Evolutionary conservation across 768 basidiomycete species (phyloP).

Genomic region (Xerocomellus amylosporus): DNA sequence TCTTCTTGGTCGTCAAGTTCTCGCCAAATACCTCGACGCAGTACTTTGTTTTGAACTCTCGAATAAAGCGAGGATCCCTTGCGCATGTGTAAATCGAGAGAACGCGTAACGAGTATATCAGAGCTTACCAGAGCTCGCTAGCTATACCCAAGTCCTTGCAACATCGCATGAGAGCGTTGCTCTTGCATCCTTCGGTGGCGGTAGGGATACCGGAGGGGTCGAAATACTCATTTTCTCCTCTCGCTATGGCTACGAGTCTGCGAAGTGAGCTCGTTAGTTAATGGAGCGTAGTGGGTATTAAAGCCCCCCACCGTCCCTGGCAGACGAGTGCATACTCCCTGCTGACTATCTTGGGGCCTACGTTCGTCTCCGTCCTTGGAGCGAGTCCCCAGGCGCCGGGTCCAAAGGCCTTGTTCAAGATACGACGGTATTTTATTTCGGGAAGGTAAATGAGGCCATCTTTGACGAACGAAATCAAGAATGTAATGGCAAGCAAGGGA

Average conservation of each 20-base stretch:
- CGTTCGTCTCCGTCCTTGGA: conserved; percentile 88
- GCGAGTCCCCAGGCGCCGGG: conserved; percentile 98
- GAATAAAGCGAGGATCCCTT: conserved; percentile 96
- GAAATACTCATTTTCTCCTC: conserved; percentile 97
- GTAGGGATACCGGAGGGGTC: conserved; percentile 88
- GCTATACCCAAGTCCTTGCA: conserved; percentile 96
- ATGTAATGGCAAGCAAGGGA: too few relatives aligned
- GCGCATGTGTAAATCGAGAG: background rate
- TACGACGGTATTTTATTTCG: conserved; percentile 93
- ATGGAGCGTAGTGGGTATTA: background rate
- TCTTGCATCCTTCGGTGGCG: conserved; percentile 92
- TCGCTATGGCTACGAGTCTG: conserved; percentile 85
- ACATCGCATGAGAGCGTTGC: conserved; percentile 96
- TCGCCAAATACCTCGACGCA: conserved; percentile 86
- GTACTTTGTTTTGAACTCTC: conserved; percentile 83
- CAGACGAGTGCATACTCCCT: conserved; percentile 95
- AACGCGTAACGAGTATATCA: background rate
- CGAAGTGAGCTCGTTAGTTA: background rate
- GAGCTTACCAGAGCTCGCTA: conserved; percentile 84
- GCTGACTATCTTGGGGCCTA: conserved; percentile 83
- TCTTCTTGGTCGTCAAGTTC: conserved; percentile 82
- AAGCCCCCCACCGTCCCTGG: conserved; percentile 67
- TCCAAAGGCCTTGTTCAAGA: conserved; percentile 90
- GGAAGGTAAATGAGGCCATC: conserved; percentile 94
- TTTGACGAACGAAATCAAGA: conserved; percentile 28